Evolutionary conservation across 345 rosid genomes (phyloP), one percentile per base, ranked within the genome.

Genomic region (Viola odorata): DNA sequence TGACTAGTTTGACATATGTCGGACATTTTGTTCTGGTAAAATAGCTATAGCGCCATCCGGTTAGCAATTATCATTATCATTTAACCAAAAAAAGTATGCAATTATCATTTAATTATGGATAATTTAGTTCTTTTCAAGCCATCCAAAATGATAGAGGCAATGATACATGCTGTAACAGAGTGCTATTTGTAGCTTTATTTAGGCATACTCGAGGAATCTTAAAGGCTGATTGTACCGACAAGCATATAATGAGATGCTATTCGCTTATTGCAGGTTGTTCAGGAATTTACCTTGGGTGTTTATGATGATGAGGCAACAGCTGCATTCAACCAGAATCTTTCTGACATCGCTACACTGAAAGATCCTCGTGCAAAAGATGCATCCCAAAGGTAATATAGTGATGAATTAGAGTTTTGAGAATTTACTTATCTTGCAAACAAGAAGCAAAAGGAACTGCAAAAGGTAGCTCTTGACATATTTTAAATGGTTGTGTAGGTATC

Each of bases 281-380:
- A 90, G 62, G 89, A 88, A 67, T 90, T 87, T 80, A 59, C 75
- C 42, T 75, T 94, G 81, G 99, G 99, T 59, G 80, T 62, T 38
- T 90, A 73, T 71, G 91, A 90, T 76, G 77, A 83, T 62, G 90
- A 84, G 38, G 91, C 87, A 67, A 94, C 96, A 59, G 78, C 86
- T 67, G 76, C 86, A 17, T 84, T 73, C 82, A 78, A 87, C 75
- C 87, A 82, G 76, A 90, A 85, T 62, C 79, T 83, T 16, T 85
- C 96, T 50, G 87, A 84, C 67, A 66, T 78, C 74, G 87, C 91
- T 6, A 82, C 81, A 11, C 68, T 85, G 71, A 84, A 85, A 71
- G 96, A 88, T 77, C 96, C 91, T 71, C 89, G 84, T 12, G 78
- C 89, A 12, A 79, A 80, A 78, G 88, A 81, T 84, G 90, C 96